Evolutionary conservation across 192 early-diverging fungal genomes (phyloP).

Genomic region (Entomortierella chlamydospora): DNA sequence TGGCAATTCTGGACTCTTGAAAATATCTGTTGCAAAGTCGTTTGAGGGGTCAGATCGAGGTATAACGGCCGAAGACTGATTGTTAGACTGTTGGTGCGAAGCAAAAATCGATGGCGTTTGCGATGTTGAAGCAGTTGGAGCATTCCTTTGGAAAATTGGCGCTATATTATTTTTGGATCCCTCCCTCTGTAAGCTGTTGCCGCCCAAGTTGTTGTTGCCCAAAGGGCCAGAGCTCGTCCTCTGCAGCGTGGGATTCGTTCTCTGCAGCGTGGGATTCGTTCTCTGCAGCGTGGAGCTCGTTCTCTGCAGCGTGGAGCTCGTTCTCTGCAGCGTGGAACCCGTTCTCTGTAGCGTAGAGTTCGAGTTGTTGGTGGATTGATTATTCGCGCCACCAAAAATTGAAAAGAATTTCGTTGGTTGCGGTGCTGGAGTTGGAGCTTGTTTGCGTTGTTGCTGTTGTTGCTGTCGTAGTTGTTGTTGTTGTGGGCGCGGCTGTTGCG

Average conservation of each 20-base stretch:
- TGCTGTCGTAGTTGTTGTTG: constrained; percentile 12
- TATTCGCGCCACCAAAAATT: constrained; percentile 44
- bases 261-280: too few species aligned
- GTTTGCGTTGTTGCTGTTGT: constrained; percentile 3
- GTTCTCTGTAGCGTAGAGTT: too few species aligned
- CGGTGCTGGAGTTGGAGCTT: neutral
- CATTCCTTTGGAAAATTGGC: neutral
- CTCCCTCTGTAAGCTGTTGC: neutral
- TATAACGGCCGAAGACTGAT: neutral
- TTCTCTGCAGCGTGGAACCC: too few species aligned
- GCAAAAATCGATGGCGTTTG: neutral
- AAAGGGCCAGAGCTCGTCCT: neutral
- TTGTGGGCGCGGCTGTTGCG: neutral
- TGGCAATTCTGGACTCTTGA: constrained; percentile 7
- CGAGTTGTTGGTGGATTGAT: constrained; percentile 9
- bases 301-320: too few species aligned
- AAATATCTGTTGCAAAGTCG: constrained; percentile 33
- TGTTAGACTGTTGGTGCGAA: neutral
- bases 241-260: too few species aligned
- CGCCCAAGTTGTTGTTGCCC: constrained; percentile 3
- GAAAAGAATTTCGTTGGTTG: constrained; percentile 15
- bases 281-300: too few species aligned
- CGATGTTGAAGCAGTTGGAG: neutral
- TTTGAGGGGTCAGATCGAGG: constrained; percentile 38
- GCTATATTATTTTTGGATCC: neutral